phyloP scores from a whole-genome alignment of 2,329 filamentous ascomycete species.

The Monosporascus sp. region DNA sequence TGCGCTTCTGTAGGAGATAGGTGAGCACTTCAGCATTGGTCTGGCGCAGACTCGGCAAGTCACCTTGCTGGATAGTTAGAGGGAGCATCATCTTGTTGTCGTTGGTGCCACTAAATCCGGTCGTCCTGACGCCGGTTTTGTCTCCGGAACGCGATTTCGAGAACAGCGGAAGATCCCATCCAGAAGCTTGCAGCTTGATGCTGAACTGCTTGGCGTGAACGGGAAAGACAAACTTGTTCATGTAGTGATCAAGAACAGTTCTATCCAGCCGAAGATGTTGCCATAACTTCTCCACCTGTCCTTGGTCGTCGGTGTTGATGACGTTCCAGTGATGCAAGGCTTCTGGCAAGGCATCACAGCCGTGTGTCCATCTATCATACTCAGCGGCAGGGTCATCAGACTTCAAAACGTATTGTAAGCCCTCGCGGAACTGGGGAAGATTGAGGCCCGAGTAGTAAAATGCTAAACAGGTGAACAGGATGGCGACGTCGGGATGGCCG shows the following conservation, averaged over 20 bases:
- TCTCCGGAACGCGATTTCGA: conserved; percentile 7
- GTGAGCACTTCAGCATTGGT: conserved; percentile 60
- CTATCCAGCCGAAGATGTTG: conserved; percentile 38
- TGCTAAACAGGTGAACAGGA: conserved; percentile 58
- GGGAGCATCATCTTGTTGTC: conserved; percentile 59
- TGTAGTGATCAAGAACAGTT: conserved; percentile 51
- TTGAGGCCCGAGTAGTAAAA: conserved; percentile 61
- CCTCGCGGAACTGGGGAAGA: conserved; percentile 39
- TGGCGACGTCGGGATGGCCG: conserved; percentile 61
- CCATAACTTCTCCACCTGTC: conserved; percentile 46
- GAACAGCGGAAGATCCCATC: conserved; percentile 59
- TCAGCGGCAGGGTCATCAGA: conserved; percentile 50
- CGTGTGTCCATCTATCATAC: conserved; percentile 45
- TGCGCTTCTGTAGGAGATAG: conserved; percentile 49
- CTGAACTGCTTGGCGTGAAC: conserved; percentile 58
- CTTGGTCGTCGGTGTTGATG: conserved; percentile 53
- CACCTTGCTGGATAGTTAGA: conserved; percentile 52
- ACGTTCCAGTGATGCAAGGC: conserved; percentile 44
- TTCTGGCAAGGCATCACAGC: conserved; percentile 32
- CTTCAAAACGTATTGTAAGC: conserved; percentile 43
- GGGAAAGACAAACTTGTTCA: conserved; percentile 61
- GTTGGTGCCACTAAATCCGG: conserved; percentile 69
- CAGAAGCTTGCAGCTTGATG: conserved; percentile 57
- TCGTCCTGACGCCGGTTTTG: conserved; percentile 37
- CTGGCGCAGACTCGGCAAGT: conserved; percentile 49